Conservation (phyloP, 2,329 filamentous ascomycete genomes). For the Beauveria sp. region DNA sequence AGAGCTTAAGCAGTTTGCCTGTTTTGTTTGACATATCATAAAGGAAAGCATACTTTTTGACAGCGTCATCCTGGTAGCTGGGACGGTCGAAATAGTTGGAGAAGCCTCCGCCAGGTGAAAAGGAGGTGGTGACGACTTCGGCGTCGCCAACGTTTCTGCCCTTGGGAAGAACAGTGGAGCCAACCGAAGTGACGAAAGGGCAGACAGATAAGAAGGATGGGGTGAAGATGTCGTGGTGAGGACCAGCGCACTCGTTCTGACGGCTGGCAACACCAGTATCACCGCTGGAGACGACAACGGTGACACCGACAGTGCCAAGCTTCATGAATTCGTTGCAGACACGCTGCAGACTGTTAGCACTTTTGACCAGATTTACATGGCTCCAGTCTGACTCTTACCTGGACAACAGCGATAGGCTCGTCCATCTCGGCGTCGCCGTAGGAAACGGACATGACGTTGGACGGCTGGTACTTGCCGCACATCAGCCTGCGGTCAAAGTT, state of each 20-base stretch:
- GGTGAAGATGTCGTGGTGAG: constrained; percentile 17
- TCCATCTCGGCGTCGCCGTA: constrained; percentile 38
- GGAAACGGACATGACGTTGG: constrained; percentile 30
- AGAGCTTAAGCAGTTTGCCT: neutral
- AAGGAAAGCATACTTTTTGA: constrained; percentile 17
- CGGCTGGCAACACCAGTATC: constrained; percentile 28
- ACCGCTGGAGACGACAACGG: constrained; percentile 33
- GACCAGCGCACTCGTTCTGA: constrained; percentile 12
- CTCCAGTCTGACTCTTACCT: constrained; percentile 27
- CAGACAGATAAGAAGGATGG: constrained; percentile 32
- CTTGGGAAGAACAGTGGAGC: constrained; percentile 38
- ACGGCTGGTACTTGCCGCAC: constrained; percentile 20
- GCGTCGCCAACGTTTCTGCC: constrained; percentile 34
- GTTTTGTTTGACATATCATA: no score
- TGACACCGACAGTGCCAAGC: constrained; percentile 35
- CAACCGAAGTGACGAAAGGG: constrained; percentile 40
- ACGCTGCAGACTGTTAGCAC: constrained; percentile 17
- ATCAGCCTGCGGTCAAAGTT: constrained; percentile 33
- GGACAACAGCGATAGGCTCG: constrained; percentile 28
- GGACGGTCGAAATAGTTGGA: constrained; percentile 35
- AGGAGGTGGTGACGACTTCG: constrained; percentile 39
- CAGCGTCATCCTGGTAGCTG: constrained; percentile 34
- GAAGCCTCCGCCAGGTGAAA: constrained; percentile 25
- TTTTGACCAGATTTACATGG: neutral
- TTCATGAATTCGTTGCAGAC: constrained; percentile 38